phyloP scores from a whole-genome alignment of 2,329 filamentous ascomycete genomes.

The Ascosphaera apis region DNA sequence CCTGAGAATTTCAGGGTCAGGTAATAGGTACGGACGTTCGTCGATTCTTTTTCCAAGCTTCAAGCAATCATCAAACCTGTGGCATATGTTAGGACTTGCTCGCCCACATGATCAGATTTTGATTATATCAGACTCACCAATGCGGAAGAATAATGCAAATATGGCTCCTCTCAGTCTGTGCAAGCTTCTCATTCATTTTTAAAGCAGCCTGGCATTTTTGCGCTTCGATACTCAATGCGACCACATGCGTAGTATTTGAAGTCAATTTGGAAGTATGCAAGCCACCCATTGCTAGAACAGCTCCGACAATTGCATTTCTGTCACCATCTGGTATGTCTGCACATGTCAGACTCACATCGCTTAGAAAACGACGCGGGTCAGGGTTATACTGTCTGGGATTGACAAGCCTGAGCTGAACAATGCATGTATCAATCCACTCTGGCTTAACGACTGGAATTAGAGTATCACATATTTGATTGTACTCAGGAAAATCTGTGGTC shows the following conservation, averaged over 20 bases:
- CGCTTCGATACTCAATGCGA: conserved; percentile 54
- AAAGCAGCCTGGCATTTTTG: conserved; percentile 34
- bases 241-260: conserved; percentile 65
- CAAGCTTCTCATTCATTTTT: conserved; percentile 16
- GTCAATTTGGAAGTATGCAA: conserved; percentile 50
- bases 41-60: conserved; percentile 79
- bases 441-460: conserved; percentile 71
- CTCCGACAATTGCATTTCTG: conserved; percentile 77
- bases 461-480: conserved; percentile 45
- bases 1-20: conserved; percentile 62
- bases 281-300: conserved; percentile 72
- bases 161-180: conserved; percentile 35
- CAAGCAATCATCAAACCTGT: conserved; percentile 87
- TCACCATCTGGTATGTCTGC: conserved; percentile 68
- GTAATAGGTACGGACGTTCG: conserved; percentile 65
- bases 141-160: conserved; percentile 79
- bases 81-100: neutral
- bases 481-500: conserved; percentile 81
- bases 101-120: neutral
- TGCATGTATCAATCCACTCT: conserved; percentile 52
- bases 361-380: conserved; percentile 76
- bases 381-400: conserved; percentile 72
- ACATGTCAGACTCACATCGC: conserved; percentile 59
- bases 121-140: conserved; percentile 34
- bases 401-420: conserved; percentile 45